Base-by-base conservation (phyloP, 1,139 yeast species). In the Blastobotrys niveus region DNA sequence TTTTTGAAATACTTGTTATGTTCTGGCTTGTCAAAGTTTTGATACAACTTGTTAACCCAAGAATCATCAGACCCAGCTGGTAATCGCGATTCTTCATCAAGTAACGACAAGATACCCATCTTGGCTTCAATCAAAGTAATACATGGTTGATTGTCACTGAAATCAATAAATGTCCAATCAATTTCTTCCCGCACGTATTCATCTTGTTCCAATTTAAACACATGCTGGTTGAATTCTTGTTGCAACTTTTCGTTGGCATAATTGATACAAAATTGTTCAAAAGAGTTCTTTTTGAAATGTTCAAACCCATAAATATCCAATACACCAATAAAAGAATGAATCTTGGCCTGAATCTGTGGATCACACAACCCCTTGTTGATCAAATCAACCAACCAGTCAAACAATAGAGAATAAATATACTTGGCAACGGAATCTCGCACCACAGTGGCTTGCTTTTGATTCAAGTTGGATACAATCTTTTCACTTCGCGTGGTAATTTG, bases 241-340 rank as follows among this genome's bases (percentile, higher is more conserved):
- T 91, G 98, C 56, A 91, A 74, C 67, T 91, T 91, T 69, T 91
- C 98, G 65, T 91, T 91, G 42, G 98, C 97, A 64, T 91, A 91
- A 63, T 91, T 91, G 67, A 91, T 91, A 69, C 98, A 91, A 66
- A 91, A 89, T 64, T 91, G 98, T 67, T 91, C 98, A 59, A 91
- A 91, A 6, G 96, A 88, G 65, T 91, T 91, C 59, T 76, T 80
- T 58, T 87, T 89, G 63, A 91, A 91, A 68, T 89, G 96, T 65
- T 91, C 98, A 63, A 91, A 91, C 34, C 98, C 98, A 63, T 89
- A 89, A 57, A 91, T 91, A 79, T 91, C 99, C 60, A 91, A 74
- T 25, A 91, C 98, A 64, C 99, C 99, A 61, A 91, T 91, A 57
- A 91, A 91, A 1, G 88, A 77, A 47, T 75, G 70, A 46, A 83